A percentile compares a stretch with the other conserved stretches of the same genome.
Evolutionary conservation across 108 stramenopile genomes (phyloP).

Genomic region (Mediolabrus comicus): DNA sequence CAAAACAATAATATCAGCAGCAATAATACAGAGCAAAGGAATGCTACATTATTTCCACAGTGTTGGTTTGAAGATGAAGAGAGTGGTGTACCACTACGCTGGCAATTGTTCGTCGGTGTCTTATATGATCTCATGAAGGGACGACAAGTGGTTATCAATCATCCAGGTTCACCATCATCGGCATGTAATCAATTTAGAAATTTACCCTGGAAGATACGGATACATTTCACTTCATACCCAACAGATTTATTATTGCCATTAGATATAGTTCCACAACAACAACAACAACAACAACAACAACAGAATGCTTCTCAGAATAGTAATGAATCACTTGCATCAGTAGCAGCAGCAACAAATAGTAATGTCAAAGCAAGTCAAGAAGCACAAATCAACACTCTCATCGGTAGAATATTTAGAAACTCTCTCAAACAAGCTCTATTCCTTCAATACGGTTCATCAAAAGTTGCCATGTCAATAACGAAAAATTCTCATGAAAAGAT

Average conservation of each 20-base stretch:
- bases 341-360: not conserved
- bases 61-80: conserved; percentile 88
- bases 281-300: not conserved
- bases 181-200: conserved; percentile 1
- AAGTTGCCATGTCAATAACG: conserved; percentile 68
- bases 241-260: conserved; percentile 57
- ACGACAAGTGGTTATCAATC: not conserved
- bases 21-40: conserved; percentile 8
- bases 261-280: conserved; percentile 15
- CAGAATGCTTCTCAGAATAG: not conserved
- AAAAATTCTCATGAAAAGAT: conserved; percentile 63
- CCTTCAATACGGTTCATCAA: conserved; percentile 60
- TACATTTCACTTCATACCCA: conserved; percentile 81
- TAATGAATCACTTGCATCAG: not conserved
- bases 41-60: conserved; percentile 39
- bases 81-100: conserved; percentile 62
- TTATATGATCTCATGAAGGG: conserved; percentile 63
- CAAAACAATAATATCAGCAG: not conserved
- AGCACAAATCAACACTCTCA: conserved; percentile 23
- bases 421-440: conserved; percentile 84
- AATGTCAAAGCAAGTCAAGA: not conserved
- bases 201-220: conserved; percentile 75
- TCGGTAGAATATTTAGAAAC: conserved; percentile 63
- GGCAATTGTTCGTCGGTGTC: conserved; percentile 81
- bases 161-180: not conserved